Conservation (phyloP, 805 yeast genomes). For the Cyberlindnera galapagoensis region DNA sequence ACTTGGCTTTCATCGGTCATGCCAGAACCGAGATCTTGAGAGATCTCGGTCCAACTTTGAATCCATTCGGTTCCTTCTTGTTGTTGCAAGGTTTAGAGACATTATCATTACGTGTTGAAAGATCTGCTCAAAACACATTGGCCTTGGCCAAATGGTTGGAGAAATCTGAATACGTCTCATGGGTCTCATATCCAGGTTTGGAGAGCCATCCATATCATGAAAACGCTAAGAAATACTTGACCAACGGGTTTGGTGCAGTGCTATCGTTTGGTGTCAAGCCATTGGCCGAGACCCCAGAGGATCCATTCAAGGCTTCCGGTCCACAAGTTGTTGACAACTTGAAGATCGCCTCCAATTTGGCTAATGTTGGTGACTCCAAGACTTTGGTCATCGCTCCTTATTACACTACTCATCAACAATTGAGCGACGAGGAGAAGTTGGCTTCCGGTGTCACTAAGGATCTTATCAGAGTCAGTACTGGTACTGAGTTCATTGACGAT, state of each 20-base stretch:
- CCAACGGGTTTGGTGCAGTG: constrained; percentile 79
- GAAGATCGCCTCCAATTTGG: constrained; percentile 84
- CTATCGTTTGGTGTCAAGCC: constrained; percentile 85
- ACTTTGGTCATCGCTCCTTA: constrained; percentile 94
- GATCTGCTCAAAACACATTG: constrained; percentile 81
- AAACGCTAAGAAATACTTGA: constrained; percentile 75
- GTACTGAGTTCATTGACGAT: constrained; percentile 89
- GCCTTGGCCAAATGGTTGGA: constrained; percentile 75
- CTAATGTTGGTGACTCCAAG: constrained; percentile 96
- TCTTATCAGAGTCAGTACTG: constrained; percentile 82
- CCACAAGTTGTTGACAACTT: constrained; percentile 79
- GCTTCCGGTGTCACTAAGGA: constrained; percentile 87
- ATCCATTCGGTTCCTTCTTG: constrained; percentile 85
- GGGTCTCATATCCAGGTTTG: constrained; percentile 93
- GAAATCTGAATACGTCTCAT: constrained; percentile 62
- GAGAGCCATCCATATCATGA: constrained; percentile 72
- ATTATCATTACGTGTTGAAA: constrained; percentile 84
- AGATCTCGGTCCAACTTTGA: constrained; percentile 86
- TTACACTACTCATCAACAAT: constrained; percentile 93
- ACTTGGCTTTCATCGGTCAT: constrained; percentile 71
- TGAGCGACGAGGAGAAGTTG: constrained; percentile 70
- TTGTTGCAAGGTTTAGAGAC: constrained; percentile 92
- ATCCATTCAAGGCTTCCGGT: constrained; percentile 68
- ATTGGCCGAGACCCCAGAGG: constrained; percentile 41
- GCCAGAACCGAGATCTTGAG: constrained; percentile 80